These are phyloP conservation scores for Cytospora chrysosperma DNA, from an alignment of 2,329 filamentous ascomycete species.

Conservation along the genomic window DNA sequence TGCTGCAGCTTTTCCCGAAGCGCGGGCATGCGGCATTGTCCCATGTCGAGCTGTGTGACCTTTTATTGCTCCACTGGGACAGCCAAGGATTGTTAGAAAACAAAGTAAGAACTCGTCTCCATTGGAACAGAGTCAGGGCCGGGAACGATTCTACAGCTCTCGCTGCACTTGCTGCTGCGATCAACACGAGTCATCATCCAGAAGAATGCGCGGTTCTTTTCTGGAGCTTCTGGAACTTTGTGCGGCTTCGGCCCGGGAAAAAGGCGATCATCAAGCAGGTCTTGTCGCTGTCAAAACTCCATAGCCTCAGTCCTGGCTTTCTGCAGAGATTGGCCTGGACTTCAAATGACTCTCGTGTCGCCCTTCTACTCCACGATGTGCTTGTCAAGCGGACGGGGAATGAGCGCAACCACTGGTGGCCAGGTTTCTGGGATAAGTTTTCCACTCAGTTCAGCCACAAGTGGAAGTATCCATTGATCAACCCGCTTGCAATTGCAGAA, in stretches of 20 bases:
- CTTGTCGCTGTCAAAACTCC: slow-evolving; percentile 25
- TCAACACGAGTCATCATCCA: slow-evolving; percentile 20
- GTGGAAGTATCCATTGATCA: slow-evolving; percentile 9
- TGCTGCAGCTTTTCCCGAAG: slow-evolving; percentile 20
- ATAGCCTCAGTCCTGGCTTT: slow-evolving; percentile 10
- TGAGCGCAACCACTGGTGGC: slow-evolving; percentile 22
- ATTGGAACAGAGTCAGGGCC: slow-evolving; percentile 19
- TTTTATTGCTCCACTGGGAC: slow-evolving; percentile 34
- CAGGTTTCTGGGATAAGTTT: slow-evolving; percentile 29
- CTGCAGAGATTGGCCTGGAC: slow-evolving; percentile 28
- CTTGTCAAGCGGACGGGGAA: slow-evolving; percentile 10
- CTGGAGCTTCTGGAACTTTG: slow-evolving; percentile 27
- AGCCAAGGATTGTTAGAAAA: slow-evolving; percentile 31
- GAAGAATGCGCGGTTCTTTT: slow-evolving; percentile 20
- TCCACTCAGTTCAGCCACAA: slow-evolving; percentile 10
- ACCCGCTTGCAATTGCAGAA: slow-evolving; percentile 6
- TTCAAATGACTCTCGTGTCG: slow-evolving; percentile 24
- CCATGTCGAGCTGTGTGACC: slow-evolving; percentile 29
- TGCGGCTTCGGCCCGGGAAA: slow-evolving; percentile 22
- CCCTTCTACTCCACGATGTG: slow-evolving; percentile 27
- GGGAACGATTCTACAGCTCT: slow-evolving; percentile 27
- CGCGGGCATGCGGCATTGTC: slow-evolving; percentile 24
- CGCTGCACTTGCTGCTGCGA: slow-evolving; percentile 30
- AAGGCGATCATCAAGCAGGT: slow-evolving; percentile 27
- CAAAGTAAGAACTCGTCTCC: not conserved